A percentile compares a stretch with the other conserved stretches of the same genome.
Conservation (phyloP, 1,284 basidiomycete genomes). For the Macrocybe sp. region DNA sequence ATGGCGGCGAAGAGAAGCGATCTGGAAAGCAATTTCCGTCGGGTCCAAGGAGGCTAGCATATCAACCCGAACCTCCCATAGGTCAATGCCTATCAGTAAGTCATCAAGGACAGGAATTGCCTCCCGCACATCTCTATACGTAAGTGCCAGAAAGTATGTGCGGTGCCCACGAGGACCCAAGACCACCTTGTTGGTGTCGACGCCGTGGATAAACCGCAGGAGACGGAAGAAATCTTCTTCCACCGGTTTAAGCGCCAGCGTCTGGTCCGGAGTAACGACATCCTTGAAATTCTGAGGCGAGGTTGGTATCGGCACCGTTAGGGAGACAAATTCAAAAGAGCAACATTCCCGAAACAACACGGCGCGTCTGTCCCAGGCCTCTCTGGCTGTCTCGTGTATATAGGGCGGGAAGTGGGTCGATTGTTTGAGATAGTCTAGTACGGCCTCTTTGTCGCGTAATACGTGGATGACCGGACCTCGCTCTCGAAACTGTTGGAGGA, state of each 20-base stretch:
- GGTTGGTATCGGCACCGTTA: conserved; percentile 15
- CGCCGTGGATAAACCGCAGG: conserved; percentile 22
- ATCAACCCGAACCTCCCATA: conserved; percentile 23
- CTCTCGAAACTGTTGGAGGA: conserved; percentile 16
- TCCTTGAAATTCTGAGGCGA: conserved; percentile 12
- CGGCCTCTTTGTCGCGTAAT: conserved; percentile 19
- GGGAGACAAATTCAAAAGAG: conserved; percentile 23
- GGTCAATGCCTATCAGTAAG: conserved; percentile 21
- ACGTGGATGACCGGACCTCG: conserved; percentile 21
- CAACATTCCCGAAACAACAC: conserved; percentile 20
- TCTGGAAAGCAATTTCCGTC: conserved; percentile 18
- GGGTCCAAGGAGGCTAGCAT: conserved; percentile 17
- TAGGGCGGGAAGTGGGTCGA: conserved; percentile 6
- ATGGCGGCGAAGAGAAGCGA: conserved; percentile 18
- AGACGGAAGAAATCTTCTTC: conserved; percentile 23
- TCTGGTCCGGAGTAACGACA: conserved; percentile 16
- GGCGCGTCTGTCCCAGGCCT: conserved; percentile 18
- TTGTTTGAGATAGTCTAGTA: conserved; percentile 15
- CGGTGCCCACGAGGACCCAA: conserved; percentile 12
- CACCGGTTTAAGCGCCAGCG: conserved; percentile 21
- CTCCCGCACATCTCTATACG: conserved; percentile 18
- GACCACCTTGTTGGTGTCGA: conserved; percentile 20
- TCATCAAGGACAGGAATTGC: conserved; percentile 21
- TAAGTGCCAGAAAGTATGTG: conserved; percentile 22
- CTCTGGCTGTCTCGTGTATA: conserved; percentile 15